Conservation (phyloP, 208 protist genomes). For the Polymyxa betae region DNA sequence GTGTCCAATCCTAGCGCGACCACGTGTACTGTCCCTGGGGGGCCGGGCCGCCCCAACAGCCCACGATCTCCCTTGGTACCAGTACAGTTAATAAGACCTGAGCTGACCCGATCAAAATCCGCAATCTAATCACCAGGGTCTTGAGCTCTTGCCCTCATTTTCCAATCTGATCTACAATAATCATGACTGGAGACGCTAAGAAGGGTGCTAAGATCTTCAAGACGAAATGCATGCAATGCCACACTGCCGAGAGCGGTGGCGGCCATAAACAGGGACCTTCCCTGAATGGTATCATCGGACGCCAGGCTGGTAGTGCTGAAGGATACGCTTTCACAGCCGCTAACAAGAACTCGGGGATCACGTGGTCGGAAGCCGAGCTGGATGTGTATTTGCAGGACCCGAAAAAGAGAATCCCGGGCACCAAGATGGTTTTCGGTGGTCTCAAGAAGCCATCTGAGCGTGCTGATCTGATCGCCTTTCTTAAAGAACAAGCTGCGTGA, state of each 20-base stretch:
- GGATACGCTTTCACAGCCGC: constrained; percentile 90
- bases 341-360: constrained; percentile 83
- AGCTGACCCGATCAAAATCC: no score
- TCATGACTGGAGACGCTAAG: constrained; percentile 61
- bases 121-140: no score
- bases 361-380: constrained; percentile 88
- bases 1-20: no score
- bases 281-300: constrained; percentile 81
- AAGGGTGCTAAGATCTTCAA: constrained; percentile 69
- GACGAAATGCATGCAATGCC: constrained; percentile 68
- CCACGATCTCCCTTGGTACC: no score
- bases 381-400: constrained; percentile 92
- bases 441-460: constrained; percentile 89
- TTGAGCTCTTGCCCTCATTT: no score
- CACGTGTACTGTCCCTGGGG: no score
- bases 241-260: constrained; percentile 56
- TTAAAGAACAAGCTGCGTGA: no score
- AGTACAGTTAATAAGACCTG: no score
- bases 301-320: constrained; percentile 84
- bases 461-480: constrained; percentile 89
- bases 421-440: constrained; percentile 94
- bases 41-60: no score
- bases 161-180: no score
- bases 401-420: constrained; percentile 90
- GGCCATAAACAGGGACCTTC: constrained; percentile 68